Conservation (phyloP, 2,329 filamentous ascomycete genomes). For the Metarhizium guizhouense region DNA sequence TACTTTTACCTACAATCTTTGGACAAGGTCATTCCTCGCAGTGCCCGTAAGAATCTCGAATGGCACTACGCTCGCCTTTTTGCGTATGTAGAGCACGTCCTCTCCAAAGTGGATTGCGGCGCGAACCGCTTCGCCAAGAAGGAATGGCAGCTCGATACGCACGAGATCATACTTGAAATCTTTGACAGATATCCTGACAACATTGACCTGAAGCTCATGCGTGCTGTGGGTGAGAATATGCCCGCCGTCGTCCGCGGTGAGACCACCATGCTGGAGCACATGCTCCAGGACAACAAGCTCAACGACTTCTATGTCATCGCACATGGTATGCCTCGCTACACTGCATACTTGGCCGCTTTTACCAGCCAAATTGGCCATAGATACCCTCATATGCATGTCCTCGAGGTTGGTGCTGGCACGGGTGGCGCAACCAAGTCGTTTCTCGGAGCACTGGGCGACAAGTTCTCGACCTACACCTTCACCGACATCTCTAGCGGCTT, state of each 20-base stretch:
- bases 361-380: constrained; percentile 13
- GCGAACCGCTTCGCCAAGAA: too few relatives aligned
- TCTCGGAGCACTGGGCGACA: constrained; percentile 18
- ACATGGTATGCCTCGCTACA: neutral
- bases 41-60: too few relatives aligned
- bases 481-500: constrained; percentile 34
- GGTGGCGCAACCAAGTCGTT: constrained; percentile 29
- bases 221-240: neutral
- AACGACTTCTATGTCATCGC: neutral
- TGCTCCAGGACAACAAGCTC: neutral
- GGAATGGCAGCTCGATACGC: neutral
- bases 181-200: neutral
- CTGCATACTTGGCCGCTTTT: neutral
- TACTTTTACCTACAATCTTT: too few relatives aligned
- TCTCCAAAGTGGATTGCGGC: too few relatives aligned
- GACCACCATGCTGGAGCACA: neutral
- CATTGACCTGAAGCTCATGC: neutral
- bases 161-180: neutral
- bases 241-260: neutral
- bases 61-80: too few relatives aligned
- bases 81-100: too few relatives aligned
- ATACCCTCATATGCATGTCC: constrained; percentile 30
- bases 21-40: too few relatives aligned
- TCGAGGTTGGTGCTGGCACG: constrained; percentile 35
- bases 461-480: constrained; percentile 29